Evolutionary conservation across 1,284 basidiomycete genomes (phyloP).

Genomic region (Sphagnurus paluster): DNA sequence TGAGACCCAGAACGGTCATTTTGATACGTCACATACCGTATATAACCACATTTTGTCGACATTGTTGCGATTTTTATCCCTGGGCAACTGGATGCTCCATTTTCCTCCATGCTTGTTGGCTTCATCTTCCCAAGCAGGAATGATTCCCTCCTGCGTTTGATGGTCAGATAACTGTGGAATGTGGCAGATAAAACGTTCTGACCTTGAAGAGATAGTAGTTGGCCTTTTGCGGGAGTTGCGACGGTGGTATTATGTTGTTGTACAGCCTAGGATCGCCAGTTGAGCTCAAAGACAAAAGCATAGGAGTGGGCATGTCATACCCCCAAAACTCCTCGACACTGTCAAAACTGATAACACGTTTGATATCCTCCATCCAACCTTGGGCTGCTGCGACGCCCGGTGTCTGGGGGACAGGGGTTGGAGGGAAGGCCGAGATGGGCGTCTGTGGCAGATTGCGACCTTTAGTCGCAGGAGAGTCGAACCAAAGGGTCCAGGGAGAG

Average conservation of each 20-base stretch:
- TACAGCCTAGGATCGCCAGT: conserved; percentile 66
- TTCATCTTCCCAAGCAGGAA: conserved; percentile 95
- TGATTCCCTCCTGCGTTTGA: conserved; percentile 77
- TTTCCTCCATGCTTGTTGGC: conserved; percentile 97
- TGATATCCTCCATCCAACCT: conserved; percentile 98
- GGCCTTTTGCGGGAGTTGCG: conserved; percentile 89
- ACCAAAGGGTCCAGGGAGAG: conserved; percentile 97
- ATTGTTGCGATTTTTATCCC: conserved; percentile 83
- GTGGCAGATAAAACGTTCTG: conserved; percentile 5
- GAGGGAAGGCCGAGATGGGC: conserved; percentile 75
- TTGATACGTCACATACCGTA: conserved; percentile 62
- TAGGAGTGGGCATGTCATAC: conserved; percentile 41
- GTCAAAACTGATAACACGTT: conserved; percentile 90
- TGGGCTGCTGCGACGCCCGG: conserved; percentile 69
- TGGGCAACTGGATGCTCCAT: conserved; percentile 97
- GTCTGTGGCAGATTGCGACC: conserved; percentile 86
- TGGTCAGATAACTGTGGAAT: conserved; percentile 16
- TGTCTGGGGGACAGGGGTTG: conserved; percentile 68
- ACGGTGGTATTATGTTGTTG: conserved; percentile 98
- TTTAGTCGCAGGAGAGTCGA: conserved; percentile 91
- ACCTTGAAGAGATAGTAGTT: conserved; percentile 99
- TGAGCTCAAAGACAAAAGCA: conserved; percentile 4
- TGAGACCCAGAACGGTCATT: neutral
- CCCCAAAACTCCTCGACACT: conserved; percentile 99
- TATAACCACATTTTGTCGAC: conserved; percentile 99